A percentile compares a stretch with the other conserved stretches of the same genome.
These are phyloP conservation scores for Schoenoplectus tabernaemontani DNA, from an alignment of 202 grass and related monocot genomes.

Conservation along the genomic window DNA sequence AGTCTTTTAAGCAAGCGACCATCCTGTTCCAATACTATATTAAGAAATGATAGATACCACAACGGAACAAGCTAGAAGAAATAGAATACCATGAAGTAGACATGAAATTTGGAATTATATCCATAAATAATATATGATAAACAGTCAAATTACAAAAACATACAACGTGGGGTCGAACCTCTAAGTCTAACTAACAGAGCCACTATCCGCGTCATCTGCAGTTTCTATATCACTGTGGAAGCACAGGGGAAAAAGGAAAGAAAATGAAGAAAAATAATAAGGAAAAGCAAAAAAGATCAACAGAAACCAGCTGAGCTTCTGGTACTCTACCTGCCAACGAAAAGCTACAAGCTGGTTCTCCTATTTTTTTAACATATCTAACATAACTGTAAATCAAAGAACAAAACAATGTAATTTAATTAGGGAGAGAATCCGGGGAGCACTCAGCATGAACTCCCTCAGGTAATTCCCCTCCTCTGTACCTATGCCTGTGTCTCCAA, in stretches of 20 bases:
- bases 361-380: not conserved
- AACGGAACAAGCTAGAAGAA: conserved; percentile 12
- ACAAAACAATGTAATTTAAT: conserved; percentile 4
- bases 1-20: not conserved
- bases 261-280: not conserved
- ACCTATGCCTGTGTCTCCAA: conserved; percentile 55
- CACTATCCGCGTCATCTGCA: conserved; percentile 7
- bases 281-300: conserved; percentile 22
- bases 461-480: conserved; percentile 25
- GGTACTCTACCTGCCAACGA: conserved; percentile 13
- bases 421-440: conserved; percentile 47
- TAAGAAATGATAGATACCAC: not conserved
- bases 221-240: not conserved
- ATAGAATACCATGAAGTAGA: not conserved
- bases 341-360: conserved; percentile 13
- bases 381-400: conserved; percentile 28
- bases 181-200: not conserved
- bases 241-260: not conserved
- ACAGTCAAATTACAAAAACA: conserved; percentile 2
- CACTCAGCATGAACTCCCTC: conserved; percentile 42
- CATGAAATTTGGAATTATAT: not conserved
- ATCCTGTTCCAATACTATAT: not conserved
- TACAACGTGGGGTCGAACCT: not conserved
- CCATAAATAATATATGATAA: conserved; percentile 10
- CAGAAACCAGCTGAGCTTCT: conserved; percentile 50